Percentiles rank a stretch among this genome's conserved stretches.
These are phyloP conservation scores for Angophora floribunda DNA, from an alignment of 345 rosid species.

Conservation along the genomic window DNA sequence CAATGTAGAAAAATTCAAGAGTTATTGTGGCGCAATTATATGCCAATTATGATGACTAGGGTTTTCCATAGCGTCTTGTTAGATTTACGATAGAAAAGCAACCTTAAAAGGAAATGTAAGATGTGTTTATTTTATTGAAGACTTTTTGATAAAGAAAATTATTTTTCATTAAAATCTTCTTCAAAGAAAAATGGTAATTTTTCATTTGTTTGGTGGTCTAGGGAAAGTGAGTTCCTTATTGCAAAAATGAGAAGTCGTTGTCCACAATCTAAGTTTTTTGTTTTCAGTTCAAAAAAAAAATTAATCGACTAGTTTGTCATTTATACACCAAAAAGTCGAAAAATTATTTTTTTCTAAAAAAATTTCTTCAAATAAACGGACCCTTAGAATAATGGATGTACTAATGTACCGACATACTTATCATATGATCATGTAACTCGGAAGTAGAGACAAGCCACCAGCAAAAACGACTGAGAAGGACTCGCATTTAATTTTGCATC, in stretches of 20 bases:
- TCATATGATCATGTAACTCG: background rate
- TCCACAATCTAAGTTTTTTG: background rate
- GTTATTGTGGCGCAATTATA: background rate
- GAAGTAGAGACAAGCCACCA: background rate
- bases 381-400: background rate
- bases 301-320: background rate
- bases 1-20: background rate
- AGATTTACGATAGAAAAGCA: background rate
- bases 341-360: background rate
- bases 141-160: background rate
- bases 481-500: background rate
- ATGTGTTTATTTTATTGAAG: background rate
- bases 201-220: background rate
- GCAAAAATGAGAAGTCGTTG: background rate
- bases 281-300: background rate
- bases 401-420: background rate
- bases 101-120: background rate
- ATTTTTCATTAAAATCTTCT: background rate
- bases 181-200: no score
- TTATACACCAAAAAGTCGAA: background rate
- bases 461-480: background rate
- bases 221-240: background rate
- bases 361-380: background rate
- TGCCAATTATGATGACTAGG: background rate
- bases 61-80: background rate